Percentiles rank a stretch among this genome's conserved stretches.
Evolutionary conservation across 2,329 filamentous ascomycete species (phyloP).

Genomic region (Hypoxylon sp.): DNA sequence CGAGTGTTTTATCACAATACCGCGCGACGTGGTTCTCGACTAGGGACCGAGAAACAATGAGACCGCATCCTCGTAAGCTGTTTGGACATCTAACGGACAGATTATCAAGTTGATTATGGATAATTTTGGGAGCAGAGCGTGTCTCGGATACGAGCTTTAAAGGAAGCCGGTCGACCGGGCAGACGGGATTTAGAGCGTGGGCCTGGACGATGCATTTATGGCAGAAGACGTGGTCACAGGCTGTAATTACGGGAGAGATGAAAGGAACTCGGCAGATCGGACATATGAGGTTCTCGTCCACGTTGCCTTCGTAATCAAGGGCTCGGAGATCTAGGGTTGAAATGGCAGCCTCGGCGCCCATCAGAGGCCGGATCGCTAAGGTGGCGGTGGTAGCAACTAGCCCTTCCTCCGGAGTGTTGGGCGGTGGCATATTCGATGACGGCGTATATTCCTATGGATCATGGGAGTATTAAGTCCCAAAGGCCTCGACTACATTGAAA

Average conservation of each 20-base stretch:
- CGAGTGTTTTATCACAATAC: constrained; percentile 68
- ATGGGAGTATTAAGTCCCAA: constrained; percentile 29
- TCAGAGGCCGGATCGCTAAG: constrained; percentile 47
- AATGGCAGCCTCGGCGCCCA: constrained; percentile 36
- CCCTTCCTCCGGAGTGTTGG: constrained; percentile 55
- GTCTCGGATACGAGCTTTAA: constrained; percentile 54
- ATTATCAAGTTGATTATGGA: constrained; percentile 72
- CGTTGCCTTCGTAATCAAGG: constrained; percentile 59
- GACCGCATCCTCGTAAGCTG: constrained; percentile 62
- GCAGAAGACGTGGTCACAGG: constrained; percentile 76
- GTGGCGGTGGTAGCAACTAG: constrained; percentile 44
- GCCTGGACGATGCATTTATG: constrained; percentile 66
- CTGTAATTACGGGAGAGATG: constrained; percentile 70
- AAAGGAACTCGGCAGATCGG: constrained; percentile 73
- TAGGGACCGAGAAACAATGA: constrained; percentile 65
- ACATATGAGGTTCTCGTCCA: constrained; percentile 64
- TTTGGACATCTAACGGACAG: constrained; percentile 72
- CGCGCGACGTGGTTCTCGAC: constrained; percentile 68
- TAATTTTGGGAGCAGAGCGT: constrained; percentile 59
- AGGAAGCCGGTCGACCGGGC: constrained; percentile 69
- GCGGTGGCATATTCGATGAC: constrained; percentile 51
- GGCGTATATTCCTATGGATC: constrained; percentile 25
- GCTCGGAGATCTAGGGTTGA: constrained; percentile 59
- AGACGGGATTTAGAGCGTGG: constrained; percentile 59
- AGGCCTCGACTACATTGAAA: constrained; percentile 18